Percentiles rank a stretch among this genome's conserved stretches.
Conservation (phyloP, 2,329 filamentous ascomycete genomes). For the Cercospora zeina region DNA sequence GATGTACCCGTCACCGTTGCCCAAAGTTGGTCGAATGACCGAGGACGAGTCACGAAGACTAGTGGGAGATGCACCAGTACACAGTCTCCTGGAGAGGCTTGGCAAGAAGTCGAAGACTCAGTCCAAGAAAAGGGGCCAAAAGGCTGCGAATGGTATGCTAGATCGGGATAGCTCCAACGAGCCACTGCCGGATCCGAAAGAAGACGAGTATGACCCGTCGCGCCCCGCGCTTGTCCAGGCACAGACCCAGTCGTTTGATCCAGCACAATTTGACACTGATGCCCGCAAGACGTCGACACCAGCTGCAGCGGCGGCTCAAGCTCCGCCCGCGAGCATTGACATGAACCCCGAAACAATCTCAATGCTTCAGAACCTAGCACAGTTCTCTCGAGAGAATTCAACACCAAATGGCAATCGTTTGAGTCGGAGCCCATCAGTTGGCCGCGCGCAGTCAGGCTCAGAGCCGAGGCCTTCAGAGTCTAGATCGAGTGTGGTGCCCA, state of each 20-base stretch:
- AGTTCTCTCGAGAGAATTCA: not conserved
- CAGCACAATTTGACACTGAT: slow-evolving; percentile 38
- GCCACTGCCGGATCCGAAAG: slow-evolving; percentile 42
- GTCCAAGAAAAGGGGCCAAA: slow-evolving; percentile 37
- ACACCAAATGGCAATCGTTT: not conserved
- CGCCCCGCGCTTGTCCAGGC: slow-evolving; percentile 38
- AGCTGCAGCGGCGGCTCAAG: not conserved
- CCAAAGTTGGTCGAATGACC: slow-evolving; percentile 45
- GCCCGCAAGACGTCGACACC: slow-evolving; percentile 25
- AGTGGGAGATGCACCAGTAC: slow-evolving; percentile 25
- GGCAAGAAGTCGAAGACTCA: slow-evolving; percentile 35
- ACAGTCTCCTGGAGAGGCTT: slow-evolving; percentile 30
- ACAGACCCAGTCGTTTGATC: slow-evolving; percentile 29
- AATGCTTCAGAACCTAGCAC: slow-evolving; percentile 28
- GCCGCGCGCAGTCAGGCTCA: slow-evolving; percentile 20
- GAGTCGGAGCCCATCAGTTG: slow-evolving; percentile 30
- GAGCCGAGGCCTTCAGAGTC: not conserved
- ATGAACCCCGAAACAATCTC: slow-evolving; percentile 33
- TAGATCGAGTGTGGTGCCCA: slow-evolving; percentile 7
- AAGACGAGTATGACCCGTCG: slow-evolving; percentile 54
- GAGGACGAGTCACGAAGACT: slow-evolving; percentile 23
- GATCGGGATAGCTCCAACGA: slow-evolving; percentile 30
- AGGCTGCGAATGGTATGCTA: slow-evolving; percentile 30
- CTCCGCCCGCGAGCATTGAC: slow-evolving; percentile 13
- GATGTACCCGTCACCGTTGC: slow-evolving; percentile 47